Conservation (phyloP, 495 filamentous ascomycete genomes). For the Xylaria grammica region DNA sequence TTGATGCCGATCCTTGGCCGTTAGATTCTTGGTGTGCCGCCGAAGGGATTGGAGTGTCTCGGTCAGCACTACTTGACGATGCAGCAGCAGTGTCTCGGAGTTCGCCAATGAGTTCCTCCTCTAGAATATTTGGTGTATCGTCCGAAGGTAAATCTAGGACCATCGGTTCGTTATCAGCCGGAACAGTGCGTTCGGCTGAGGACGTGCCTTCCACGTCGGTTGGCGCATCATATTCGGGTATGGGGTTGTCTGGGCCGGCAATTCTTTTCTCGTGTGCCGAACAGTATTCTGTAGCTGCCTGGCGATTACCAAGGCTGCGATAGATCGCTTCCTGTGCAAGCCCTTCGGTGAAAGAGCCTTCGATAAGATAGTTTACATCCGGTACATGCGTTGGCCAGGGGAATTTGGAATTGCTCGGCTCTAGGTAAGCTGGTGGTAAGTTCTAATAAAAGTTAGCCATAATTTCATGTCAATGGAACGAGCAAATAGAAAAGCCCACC, state of each 20-base stretch:
- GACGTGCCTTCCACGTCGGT: constrained; percentile 33
- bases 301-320: constrained; percentile 71
- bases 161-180: constrained; percentile 34
- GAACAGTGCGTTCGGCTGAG: constrained; percentile 17
- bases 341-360: constrained; percentile 39
- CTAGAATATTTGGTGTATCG: constrained; percentile 21
- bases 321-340: constrained; percentile 81
- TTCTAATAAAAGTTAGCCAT: constrained; percentile 31
- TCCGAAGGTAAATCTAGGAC: constrained; percentile 34
- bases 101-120: constrained; percentile 36
- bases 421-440: constrained; percentile 40
- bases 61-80: constrained; percentile 24
- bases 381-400: constrained; percentile 32
- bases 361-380: constrained; percentile 36
- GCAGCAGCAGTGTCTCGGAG: constrained; percentile 25
- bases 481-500: constrained; percentile 21
- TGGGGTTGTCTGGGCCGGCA: constrained; percentile 60
- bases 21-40: constrained; percentile 11
- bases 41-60: constrained; percentile 27
- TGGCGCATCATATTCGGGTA: constrained; percentile 64
- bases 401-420: constrained; percentile 40
- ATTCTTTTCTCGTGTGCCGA: constrained; percentile 52
- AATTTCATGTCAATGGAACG: neutral
- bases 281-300: constrained; percentile 75
- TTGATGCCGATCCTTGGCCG: constrained; percentile 24